phyloP scores from a whole-genome alignment of 2,329 filamentous ascomycete genomes.

The Ceratocystis papillata region DNA sequence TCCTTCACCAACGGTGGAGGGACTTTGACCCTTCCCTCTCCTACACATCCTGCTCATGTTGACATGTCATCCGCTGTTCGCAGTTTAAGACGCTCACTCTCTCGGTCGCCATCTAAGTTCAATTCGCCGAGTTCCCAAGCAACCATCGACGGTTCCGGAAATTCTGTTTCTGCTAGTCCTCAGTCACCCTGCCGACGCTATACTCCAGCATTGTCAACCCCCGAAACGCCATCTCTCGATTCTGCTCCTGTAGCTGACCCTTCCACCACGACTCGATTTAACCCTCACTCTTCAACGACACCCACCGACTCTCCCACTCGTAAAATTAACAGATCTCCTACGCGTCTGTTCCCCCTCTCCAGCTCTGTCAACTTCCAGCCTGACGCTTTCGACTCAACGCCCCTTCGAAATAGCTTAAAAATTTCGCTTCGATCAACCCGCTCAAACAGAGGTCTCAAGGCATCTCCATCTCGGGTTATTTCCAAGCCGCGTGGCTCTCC shows the following conservation, averaged over 20 bases:
- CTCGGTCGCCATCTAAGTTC: conserved; percentile 88
- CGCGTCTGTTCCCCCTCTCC: conserved; percentile 21
- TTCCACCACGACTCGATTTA: conserved; percentile 13
- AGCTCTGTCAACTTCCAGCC: conserved; percentile 38
- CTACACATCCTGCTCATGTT: conserved; percentile 70
- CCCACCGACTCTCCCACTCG: conserved; percentile 27
- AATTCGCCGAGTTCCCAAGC: conserved; percentile 18
- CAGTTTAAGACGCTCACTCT: conserved; percentile 76
- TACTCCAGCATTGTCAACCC: conserved; percentile 26
- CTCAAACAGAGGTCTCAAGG: conserved; percentile 41
- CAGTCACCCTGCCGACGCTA: conserved; percentile 43
- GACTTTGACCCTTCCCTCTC: conserved; percentile 76
- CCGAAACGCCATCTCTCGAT: conserved; percentile 20
- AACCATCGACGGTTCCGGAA: conserved; percentile 37
- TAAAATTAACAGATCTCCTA: conserved; percentile 21
- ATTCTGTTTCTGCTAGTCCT: conserved; percentile 43
- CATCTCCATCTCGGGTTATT: conserved; percentile 42
- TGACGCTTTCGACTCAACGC: conserved; percentile 48
- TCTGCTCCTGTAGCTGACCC: neutral
- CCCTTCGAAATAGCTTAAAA: conserved; percentile 45
- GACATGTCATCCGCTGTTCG: conserved; percentile 73
- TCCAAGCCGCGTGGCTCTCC: conserved; percentile 60
- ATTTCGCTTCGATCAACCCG: conserved; percentile 54
- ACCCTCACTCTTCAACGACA: conserved; percentile 17
- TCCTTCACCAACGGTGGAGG: conserved; percentile 52